Evolutionary conservation across 179 eudicot genomes (phyloP), one percentile per base, ranked within the genome.

Genomic region (Silene coronaria): DNA sequence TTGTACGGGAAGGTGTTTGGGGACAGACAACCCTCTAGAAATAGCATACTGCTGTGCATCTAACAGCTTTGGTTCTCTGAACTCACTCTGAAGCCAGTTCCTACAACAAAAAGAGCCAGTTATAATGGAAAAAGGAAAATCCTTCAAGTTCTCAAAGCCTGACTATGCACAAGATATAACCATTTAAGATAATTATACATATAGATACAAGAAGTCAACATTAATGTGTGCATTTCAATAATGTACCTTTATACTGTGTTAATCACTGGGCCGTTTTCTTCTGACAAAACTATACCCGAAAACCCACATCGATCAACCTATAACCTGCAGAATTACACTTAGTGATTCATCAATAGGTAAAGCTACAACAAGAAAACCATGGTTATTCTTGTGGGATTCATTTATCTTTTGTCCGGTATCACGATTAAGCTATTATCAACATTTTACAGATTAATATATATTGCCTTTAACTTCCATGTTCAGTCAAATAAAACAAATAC

Each of bases 21-120:
- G n/a, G n/a, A n/a, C n/a, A n/a, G n/a, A n/a, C n/a, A n/a, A n/a
- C n/a, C n/a, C n/a, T n/a, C n/a, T n/a, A n/a, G n/a, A n/a, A n/a
- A n/a, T n/a, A n/a, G n/a, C n/a, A n/a, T n/a, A n/a, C n/a, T n/a
- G n/a, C n/a, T n/a, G n/a, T n/a, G n/a, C n/a, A n/a, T n/a, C n/a
- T n/a, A n/a, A n/a, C 80, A 92, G 87, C 82, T 92, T 92, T 60
- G 86, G 78, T 53, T 81, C n/a, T n/a, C n/a, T n/a, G 87, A 11
- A 96, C n/a, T n/a, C n/a, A n/a, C n/a, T n/a, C n/a, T 92, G 82
- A 92, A 90, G 58, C 97, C 93, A 78, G 97, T 92, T 72, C 97
- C 97, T 86, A 90, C 97, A 23, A 84, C 90, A 79, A 91, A 89
- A 75, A 91, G 88, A 64, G 93, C 97, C 82, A 92, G 70, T 96